A percentile compares a stretch with the other conserved stretches of the same genome.
Conservation (phyloP, 805 yeast genomes). For the Kodamaea sagamina region DNA sequence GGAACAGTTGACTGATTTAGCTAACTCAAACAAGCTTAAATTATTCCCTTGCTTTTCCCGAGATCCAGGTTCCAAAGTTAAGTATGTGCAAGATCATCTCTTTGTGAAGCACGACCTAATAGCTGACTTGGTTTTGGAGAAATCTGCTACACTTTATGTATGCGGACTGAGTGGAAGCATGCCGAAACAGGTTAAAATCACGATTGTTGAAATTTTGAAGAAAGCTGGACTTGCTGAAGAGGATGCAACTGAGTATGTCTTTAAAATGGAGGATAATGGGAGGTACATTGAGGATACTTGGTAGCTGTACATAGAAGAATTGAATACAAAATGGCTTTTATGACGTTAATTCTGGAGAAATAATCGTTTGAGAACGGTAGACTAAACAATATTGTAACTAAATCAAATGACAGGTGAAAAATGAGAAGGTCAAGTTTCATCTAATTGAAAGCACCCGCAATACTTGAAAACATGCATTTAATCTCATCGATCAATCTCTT, state of each 20-base stretch:
- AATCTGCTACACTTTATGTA: constrained; percentile 66
- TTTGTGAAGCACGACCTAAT: constrained; percentile 52
- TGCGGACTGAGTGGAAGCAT: constrained; percentile 95
- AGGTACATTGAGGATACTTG: constrained; percentile 88
- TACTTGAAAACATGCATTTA: too few species aligned
- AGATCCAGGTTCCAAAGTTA: constrained; percentile 39
- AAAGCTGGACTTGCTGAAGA: constrained; percentile 46
- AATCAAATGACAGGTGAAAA: too few species aligned
- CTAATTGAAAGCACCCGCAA: too few species aligned
- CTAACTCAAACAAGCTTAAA: constrained; percentile 33
- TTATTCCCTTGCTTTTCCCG: constrained; percentile 49
- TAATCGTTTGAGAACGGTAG: too few species aligned
- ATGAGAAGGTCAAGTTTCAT: too few species aligned
- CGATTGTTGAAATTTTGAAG: constrained; percentile 62
- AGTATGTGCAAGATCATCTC: constrained; percentile 78
- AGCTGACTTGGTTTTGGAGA: constrained; percentile 51
- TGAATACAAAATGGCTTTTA: too few species aligned
- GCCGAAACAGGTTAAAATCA: constrained; percentile 88
- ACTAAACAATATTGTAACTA: too few species aligned
- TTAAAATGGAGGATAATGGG: constrained; percentile 60
- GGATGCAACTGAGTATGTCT: constrained; percentile 51
- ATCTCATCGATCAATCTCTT: neutral
- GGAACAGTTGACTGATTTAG: constrained; percentile 49
- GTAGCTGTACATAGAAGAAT: constrained; percentile 40
- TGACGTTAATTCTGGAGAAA: too few species aligned